Base-by-base conservation (phyloP, 306 rosid genomes). In the Boehmeria nivea region DNA sequence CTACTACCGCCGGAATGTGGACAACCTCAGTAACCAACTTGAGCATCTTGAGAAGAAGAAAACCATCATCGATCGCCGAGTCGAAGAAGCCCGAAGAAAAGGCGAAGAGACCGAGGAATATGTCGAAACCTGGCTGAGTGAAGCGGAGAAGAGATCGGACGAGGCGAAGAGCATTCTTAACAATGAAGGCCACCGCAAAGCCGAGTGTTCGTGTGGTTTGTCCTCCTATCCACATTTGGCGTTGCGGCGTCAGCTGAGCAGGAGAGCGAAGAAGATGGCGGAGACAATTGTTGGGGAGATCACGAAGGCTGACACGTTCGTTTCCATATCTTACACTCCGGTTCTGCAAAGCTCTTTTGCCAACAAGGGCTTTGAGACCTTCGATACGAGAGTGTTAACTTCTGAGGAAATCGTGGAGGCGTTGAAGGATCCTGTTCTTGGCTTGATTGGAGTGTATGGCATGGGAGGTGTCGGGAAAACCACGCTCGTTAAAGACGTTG, bases 401-500 rank as follows among this genome's bases (percentile, higher is more conserved):
- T 14, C 31, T 4, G 8, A 34, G 44, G 26, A 23, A 11, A 46
- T 65, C 12, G 20, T 34, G 39, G 24, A 45, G 27, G 63, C 39
- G 13, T 18, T 65, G 12, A 11, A 12, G 11, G 50, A 65, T 56
- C 12, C 20, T 65, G 26, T 13, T 3, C 28, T 38, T 23, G 4
- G 13, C 50, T 49, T 14, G 39, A 52, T 51, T 51, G 59, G 59
- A 17, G 40, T 62, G 3, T 25, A 24, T 36, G 67, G 59, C 2
- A 39, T 51, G 15, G 39, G 51, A 11, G 67, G 67, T 6, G 17
- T 39, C 25, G 59, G 67, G 15, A 62, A 62, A 51, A 37, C 59
- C 1, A 49, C 1, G 26, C 24, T 50, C 0, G 27, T 28, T 11
- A 7, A 31, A 51, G 38, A 51, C 16, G 38, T 51, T 15, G 57